Base-by-base conservation (phyloP, 495 filamentous ascomycete species). In the Immersiella caudata region DNA sequence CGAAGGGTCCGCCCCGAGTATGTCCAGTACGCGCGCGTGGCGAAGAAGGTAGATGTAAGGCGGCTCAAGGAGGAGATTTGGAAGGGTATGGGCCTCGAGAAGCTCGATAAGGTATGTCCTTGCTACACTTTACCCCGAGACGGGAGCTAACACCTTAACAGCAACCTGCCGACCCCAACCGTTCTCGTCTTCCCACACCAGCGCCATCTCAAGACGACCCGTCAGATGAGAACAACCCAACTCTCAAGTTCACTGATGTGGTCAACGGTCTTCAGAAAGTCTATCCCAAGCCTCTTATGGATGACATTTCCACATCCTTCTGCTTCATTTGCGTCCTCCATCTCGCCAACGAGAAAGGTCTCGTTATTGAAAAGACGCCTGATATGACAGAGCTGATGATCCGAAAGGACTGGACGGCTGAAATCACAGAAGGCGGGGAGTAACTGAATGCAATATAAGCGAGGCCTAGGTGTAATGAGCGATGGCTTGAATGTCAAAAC, bases 11-110 rank as follows among this genome's bases (percentile, higher is more conserved):
- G 94, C 70, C 96, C 95, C 0, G 95, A 98, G 76, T 98, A 99
- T 67, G 92, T 99, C 29, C 92, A 97, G 75, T 99, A 97, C 76
- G 96, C 96, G 20, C 85, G 93, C 27, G 90, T 96, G 25, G 96
- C 96, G 16, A 99, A 97, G 86, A 99, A 98, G 83, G 96, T 99
- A n/a, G 96, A 99, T 74, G 93, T 98, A 0, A 84, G 94, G 59
- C 82, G 93, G 74, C 80, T 99, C 72, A 99, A 99, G 81, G 91
- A 94, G 76, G 93, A 99, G 75, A 88, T 99, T 74, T 99, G 96
- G 96, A 90, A 85, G 77, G 92, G 93, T 7, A 92, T 97, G 78
- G 90, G 88, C 21, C 83, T 91, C 49, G 86, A 87, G 62, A 75
- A 81, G 51, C 65, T 71, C 1, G 69, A 78, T 22, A 68, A 71